Percentiles rank a stretch among this genome's conserved stretches.
Conservation (phyloP, 305 asterid species). For the Fraxinus velutina region DNA sequence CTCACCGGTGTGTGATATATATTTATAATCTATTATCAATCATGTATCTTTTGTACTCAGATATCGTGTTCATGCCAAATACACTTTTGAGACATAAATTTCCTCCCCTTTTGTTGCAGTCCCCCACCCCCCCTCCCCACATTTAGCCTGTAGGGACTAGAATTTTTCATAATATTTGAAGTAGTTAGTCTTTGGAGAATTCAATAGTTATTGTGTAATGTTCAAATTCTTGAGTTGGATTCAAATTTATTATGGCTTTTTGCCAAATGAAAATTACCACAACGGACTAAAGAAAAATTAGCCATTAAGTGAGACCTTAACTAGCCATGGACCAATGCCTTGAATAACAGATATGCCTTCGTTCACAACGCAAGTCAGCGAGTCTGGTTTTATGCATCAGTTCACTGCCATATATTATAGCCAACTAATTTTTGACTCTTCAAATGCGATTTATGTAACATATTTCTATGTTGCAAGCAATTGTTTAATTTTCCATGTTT, state of each 20-base stretch:
- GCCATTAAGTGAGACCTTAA: not conserved
- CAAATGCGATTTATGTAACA: not conserved
- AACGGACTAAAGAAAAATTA: not conserved
- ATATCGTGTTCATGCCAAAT: not conserved
- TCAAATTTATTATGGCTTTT: not conserved
- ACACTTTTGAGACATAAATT: not conserved
- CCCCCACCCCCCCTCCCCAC: not conserved
- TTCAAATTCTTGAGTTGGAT: not conserved
- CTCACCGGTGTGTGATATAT: slow-evolving; percentile 54
- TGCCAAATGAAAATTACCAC: not conserved
- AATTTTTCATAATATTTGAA: not conserved
- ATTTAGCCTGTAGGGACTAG: not conserved
- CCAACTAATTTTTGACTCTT: not conserved
- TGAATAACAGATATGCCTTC: not conserved
- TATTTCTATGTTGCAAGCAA: not conserved
- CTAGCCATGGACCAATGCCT: not conserved
- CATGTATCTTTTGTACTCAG: not conserved
- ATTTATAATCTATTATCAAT: not conserved
- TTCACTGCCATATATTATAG: not conserved
- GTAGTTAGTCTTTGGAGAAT: not conserved
- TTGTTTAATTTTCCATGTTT: slow-evolving; percentile 17
- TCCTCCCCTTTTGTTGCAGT: not conserved
- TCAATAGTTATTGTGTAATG: not conserved
- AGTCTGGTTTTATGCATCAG: not conserved
- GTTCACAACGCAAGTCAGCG: not conserved